Base-by-base conservation (phyloP, 2,329 filamentous ascomycete genomes). In the Arachnopeziza araneosa region DNA sequence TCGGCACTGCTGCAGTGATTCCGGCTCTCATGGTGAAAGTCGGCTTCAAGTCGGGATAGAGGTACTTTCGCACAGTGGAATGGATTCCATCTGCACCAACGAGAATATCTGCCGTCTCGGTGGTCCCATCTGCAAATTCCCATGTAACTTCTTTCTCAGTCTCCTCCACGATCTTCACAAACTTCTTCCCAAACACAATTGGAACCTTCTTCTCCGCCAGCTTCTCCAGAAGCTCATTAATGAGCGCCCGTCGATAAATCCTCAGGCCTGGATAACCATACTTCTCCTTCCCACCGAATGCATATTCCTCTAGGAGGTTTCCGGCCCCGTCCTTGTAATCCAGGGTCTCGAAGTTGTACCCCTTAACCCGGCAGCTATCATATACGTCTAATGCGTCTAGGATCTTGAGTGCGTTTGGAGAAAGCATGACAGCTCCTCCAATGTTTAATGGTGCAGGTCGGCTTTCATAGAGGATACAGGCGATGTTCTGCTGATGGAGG, bases 51-150 rank as follows among this genome's bases (percentile, higher is more conserved):
- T 77, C 74, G 0, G 82, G 79, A 52, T 79, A 75, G 0, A 87
- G 71, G 50, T 83, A 78, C 2, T 72, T 75, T 2, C 83, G 76
- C 0, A 86, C 80, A 0, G 72, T 74, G 0, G 82, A 85, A 67
- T 86, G 81, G 55, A 86, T 86, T 0, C 84, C 83, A 60, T 87
- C 83, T 0, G 82, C 80, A 0, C 82, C 83, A 19, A 86, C 73
- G 0, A 87, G 75, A 14, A 83, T 67, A 1, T 71, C 64, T 0
- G 80, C 78, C 0, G 65, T 69, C 1, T 65, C 72, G 0, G 67
- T 72, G 0, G 73, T 73, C 1, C 79, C 81, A 57, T 83, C 78
- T 0, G 70, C 70, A 58, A 85, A 81, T 14, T 74, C 74, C 64
- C 79, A 80, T 0, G 71, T 75, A 0, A 84, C 79, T 0, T 68